Base-by-base conservation (phyloP, 257 asterid species). In the Paulownia fortunei region DNA sequence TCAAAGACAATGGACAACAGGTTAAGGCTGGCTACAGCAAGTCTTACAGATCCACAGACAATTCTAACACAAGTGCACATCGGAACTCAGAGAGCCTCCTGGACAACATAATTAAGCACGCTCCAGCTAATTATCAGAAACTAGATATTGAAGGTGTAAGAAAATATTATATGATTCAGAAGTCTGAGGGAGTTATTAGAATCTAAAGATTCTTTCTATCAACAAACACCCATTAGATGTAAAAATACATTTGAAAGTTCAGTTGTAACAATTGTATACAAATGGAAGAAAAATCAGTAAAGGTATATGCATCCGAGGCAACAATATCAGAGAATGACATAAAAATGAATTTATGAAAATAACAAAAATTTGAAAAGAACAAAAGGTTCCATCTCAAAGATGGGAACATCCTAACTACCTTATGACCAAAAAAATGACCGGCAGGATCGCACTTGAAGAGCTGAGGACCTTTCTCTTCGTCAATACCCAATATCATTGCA, bases 361-460 rank as follows among this genome's bases (percentile, higher is more conserved):
- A 36, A 27, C 30, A n/a, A 16, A 24, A 79, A 24, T 23, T 76
- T 52, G 26, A 34, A 19, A 39, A 62, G 11, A 79, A 34, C 51
- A 24, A 36, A 27, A 75, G 3, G 51, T 11, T 77, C 67, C 63
- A 76, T 27, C 23, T 11, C 66, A 58, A 70, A 67, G 41, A 36
- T 15, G 3, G 16, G 44, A 72, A 69, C 34, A 18, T 59, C 79
- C 1, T 62, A 41, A 64, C 77, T 86, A 96, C 99, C 97, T 96
- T 96, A 51, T 96, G 99, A 76, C 99, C 99, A 54, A 91, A 96
- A 82, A 96, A 96, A 83, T 96, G 98, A 76, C 99, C 99, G 10
- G 99, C 99, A n/a, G 99, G 99, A 73, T 96, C 99, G 80, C 99
- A 96, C 77, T 96, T 96, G 88, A 94, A 96, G 79, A 96, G 98